Percentiles rank a stretch among this genome's conserved stretches.
Evolutionary conservation across 495 filamentous ascomycete species (phyloP).

Genomic region (Massariosphaeria phaeospora): DNA sequence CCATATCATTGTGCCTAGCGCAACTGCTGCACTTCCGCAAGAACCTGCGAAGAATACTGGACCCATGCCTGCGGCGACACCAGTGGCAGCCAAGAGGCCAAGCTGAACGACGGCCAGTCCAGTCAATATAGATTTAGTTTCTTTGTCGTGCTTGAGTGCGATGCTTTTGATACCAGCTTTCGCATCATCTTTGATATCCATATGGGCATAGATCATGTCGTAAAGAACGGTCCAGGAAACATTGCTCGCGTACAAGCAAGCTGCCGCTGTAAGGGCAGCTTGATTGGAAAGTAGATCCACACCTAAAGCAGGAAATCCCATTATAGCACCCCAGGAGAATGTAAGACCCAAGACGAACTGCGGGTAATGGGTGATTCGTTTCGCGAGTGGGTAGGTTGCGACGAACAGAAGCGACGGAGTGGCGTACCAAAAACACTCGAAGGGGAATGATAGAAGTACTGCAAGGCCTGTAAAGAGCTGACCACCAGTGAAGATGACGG

Average conservation of each 20-base stretch:
- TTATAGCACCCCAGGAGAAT: slow-evolving; percentile 94
- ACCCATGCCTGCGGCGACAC: slow-evolving; percentile 65
- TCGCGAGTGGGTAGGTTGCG: slow-evolving; percentile 80
- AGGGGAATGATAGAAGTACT: slow-evolving; percentile 80
- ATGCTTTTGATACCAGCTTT: slow-evolving; percentile 95
- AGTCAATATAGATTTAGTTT: slow-evolving; percentile 80
- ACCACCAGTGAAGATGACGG: slow-evolving; percentile 72
- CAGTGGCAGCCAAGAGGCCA: slow-evolving; percentile 71
- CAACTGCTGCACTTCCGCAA: slow-evolving; percentile 73
- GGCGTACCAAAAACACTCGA: slow-evolving; percentile 78
- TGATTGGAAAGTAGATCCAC: slow-evolving; percentile 68
- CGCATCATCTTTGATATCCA: slow-evolving; percentile 93
- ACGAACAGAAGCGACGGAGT: slow-evolving; percentile 81
- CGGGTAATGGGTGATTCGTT: slow-evolving; percentile 90
- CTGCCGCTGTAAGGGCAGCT: slow-evolving; percentile 61
- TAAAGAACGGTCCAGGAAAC: slow-evolving; percentile 93
- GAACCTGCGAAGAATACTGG: slow-evolving; percentile 80
- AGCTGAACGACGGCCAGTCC: slow-evolving; percentile 72
- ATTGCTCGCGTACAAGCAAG: slow-evolving; percentile 75
- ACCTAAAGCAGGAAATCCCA: slow-evolving; percentile 92
- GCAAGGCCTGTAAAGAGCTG: slow-evolving; percentile 78
- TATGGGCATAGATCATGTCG: slow-evolving; percentile 98
- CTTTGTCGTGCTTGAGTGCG: slow-evolving; percentile 76
- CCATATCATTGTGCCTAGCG: slow-evolving; percentile 82
- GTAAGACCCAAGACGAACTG: slow-evolving; percentile 88